Evolutionary conservation across 1,139 yeast species (phyloP).

Genomic region (Kodamaea ohmeri): DNA sequence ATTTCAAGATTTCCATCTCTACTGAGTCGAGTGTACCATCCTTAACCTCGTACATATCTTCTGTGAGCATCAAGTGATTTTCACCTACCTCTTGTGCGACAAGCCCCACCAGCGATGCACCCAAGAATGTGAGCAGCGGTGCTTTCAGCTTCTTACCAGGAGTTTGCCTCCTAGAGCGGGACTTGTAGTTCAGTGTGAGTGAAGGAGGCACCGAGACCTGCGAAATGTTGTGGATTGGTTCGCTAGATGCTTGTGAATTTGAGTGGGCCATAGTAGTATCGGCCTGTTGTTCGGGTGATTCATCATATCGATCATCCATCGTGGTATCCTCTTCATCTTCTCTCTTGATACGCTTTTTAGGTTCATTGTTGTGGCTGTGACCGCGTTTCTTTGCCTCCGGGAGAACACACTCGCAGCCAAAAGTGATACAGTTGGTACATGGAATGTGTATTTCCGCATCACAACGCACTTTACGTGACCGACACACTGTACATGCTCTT

Average conservation of each 20-base stretch:
- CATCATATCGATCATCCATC: constrained; percentile 7
- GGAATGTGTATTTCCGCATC: constrained; percentile 68
- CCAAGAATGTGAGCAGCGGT: constrained; percentile 36
- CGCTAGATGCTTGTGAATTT: constrained; percentile 17
- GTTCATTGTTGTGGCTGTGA: constrained; percentile 22
- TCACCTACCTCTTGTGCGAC: constrained; percentile 46
- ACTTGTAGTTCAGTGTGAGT: constrained; percentile 39
- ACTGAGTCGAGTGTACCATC: constrained; percentile 55
- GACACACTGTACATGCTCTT: constrained; percentile 57
- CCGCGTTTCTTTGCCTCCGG: constrained; percentile 58
- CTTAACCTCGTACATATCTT: constrained; percentile 37
- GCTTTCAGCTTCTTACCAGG: constrained; percentile 25
- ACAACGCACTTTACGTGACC: constrained; percentile 71
- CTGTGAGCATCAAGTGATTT: constrained; percentile 42
- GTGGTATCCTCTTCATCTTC: constrained; percentile 10
- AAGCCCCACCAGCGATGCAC: constrained; percentile 39
- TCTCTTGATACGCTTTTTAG: constrained; percentile 21
- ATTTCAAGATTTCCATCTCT: constrained; percentile 63
- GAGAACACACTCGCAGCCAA: constrained; percentile 68
- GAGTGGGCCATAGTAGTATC: not conserved
- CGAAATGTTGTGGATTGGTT: constrained; percentile 45
- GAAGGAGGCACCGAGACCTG: constrained; percentile 47
- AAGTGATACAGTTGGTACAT: constrained; percentile 73
- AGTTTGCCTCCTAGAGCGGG: constrained; percentile 35
- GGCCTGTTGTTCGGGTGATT: constrained; percentile 7